phyloP scores from a whole-genome alignment of 1,284 basidiomycete genomes.

The Inonotus hispidus region DNA sequence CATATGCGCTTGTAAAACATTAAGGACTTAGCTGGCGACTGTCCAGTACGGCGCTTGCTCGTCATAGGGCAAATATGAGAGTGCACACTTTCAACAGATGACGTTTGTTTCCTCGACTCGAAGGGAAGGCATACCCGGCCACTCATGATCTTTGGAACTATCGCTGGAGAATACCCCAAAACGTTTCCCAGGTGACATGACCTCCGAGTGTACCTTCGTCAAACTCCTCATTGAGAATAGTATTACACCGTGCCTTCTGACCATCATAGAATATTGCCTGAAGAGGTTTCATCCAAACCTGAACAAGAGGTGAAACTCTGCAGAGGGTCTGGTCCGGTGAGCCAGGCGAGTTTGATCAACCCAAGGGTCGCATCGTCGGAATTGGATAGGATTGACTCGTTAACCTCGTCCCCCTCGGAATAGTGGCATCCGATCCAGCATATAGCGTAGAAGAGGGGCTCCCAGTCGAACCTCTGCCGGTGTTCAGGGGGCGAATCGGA shows the following conservation, averaged over 20 bases:
- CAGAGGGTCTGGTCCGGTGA: neutral
- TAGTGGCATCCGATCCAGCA: conserved; percentile 1
- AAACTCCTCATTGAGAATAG: neutral
- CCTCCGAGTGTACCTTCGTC: neutral
- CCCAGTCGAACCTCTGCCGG: conserved; percentile 2
- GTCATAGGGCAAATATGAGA: too few species aligned
- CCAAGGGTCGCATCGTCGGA: neutral
- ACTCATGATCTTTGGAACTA: too few species aligned
- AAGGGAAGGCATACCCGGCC: too few species aligned
- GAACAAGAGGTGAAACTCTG: neutral
- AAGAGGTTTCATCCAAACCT: neutral
- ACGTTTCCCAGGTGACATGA: neutral
- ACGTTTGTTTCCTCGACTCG: too few species aligned
- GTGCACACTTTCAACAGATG: too few species aligned
- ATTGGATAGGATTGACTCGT: neutral
- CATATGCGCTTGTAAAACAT: too few species aligned
- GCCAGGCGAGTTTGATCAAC: neutral
- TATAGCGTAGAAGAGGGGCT: conserved; percentile 4
- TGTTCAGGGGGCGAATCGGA: neutral
- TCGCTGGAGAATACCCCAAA: neutral
- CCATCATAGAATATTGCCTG: neutral
- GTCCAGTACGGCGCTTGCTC: too few species aligned
- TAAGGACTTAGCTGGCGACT: too few species aligned
- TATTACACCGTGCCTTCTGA: neutral
- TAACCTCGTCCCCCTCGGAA: neutral